Conservation (phyloP, 176 grass and related monocot genomes). For the Olyra latifolia region DNA sequence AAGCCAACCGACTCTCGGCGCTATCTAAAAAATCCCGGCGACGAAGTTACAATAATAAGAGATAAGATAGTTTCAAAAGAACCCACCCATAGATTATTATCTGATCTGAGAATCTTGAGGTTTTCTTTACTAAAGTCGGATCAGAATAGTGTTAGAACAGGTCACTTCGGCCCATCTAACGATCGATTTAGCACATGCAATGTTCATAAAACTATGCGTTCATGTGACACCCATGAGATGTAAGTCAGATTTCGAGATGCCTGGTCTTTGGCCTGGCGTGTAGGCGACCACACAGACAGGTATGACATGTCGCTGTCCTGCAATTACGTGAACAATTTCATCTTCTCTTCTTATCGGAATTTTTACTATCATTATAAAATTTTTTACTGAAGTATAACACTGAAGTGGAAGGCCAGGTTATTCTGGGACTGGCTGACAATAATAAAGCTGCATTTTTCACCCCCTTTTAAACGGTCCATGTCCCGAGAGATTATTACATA, state of each 20-base stretch:
- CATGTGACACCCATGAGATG: conserved; percentile 7
- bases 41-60: too few species aligned
- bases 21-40: too few species aligned
- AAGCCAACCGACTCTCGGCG: too few species aligned
- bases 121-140: conserved; percentile 26
- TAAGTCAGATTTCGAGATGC: not conserved
- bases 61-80: too few species aligned
- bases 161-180: not conserved
- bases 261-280: not conserved
- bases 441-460: not conserved
- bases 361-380: not conserved
- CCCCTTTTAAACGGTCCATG: too few species aligned
- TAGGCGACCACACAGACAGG: not conserved
- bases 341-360: not conserved
- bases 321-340: not conserved
- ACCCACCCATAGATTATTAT: not conserved
- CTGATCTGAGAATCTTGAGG: not conserved
- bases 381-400: not conserved
- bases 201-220: not conserved
- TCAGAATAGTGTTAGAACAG: not conserved
- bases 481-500: too few species aligned
- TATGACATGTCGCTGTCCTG: not conserved
- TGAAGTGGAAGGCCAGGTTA: not conserved
- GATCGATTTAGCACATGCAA: not conserved
- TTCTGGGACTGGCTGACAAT: not conserved